Evolutionary conservation across 129 eudicot genomes (phyloP), one percentile per base, ranked within the genome.

Genomic region (Lactuca saligna): DNA sequence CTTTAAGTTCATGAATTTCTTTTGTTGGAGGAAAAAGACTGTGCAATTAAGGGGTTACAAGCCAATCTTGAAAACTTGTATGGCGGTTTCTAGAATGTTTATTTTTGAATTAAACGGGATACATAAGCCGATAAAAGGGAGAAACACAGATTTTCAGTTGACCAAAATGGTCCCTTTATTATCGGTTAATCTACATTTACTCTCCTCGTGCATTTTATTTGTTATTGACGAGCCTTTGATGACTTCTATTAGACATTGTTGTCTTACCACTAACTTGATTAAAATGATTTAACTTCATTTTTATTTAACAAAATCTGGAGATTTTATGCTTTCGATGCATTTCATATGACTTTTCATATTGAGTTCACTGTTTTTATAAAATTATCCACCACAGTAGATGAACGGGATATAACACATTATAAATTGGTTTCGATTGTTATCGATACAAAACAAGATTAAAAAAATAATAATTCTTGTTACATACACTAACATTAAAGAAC

Each of bases 11-110:
- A 32, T 32, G 51, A 61, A 50, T 39, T 57, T 14, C 42, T 46
- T 32, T 59, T 60, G 60, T 46, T 69, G 54, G 15, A 17, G n/a
- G n/a, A 44, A 46, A 13, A 68, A 66, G 54, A 44, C 20, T 56
- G 64, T 13, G 68, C 53, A 7, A 29, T 7, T 33, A 57, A 3
- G 59, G 15, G 32, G 59, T 58, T 44, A 70, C 69, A 62, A 34
- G 55, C 77, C 77, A 61, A 72, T 34, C 50, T 72, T 17, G 77
- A 72, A 41, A 68, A 57, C 33, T 11, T 25, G 42, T 70, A 41
- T 8, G 57, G 55, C 57, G 65, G 31, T 65, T 65, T 65, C n/a
- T 49, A 6, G 31, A 44, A 49, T 25, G 2, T 49, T 14, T 11
- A 49, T 7, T 14, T 63, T 65, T 31, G 59, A 65, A 65, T 8